phyloP scores from a whole-genome alignment of 1,284 basidiomycete species.

The Cerioporus squamosus region DNA sequence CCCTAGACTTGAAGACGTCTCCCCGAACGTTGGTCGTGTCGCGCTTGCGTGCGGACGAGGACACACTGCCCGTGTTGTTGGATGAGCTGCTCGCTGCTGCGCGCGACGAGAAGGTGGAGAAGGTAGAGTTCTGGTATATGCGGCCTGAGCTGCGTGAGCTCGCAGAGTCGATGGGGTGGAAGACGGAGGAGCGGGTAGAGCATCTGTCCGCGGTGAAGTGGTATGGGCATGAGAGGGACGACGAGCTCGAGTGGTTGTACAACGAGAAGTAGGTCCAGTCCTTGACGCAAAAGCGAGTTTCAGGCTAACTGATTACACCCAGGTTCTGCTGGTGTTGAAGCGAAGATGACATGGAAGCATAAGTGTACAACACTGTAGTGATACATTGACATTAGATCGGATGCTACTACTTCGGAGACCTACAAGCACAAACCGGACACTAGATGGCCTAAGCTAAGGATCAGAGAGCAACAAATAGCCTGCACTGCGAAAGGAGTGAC shows the following conservation, averaged over 20 bases:
- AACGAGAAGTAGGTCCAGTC: conserved; percentile 48
- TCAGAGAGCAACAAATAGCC: not conserved
- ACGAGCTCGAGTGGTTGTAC: conserved; percentile 51
- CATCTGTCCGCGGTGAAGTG: conserved; percentile 61
- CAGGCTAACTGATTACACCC: not conserved
- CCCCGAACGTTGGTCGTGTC: conserved; percentile 52
- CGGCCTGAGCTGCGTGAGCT: conserved; percentile 38
- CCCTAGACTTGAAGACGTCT: conserved; percentile 20
- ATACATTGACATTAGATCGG: not conserved
- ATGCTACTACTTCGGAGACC: not conserved
- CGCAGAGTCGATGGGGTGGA: conserved; percentile 43
- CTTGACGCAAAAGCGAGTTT: not conserved
- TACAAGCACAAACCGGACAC: not conserved
- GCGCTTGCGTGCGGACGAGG: conserved; percentile 44
- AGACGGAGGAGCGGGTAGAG: conserved; percentile 44
- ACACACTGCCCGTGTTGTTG: conserved; percentile 46
- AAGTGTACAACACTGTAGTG: not conserved
- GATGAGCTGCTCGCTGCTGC: conserved; percentile 10
- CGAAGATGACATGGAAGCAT: not conserved
- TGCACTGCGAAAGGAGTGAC: not conserved
- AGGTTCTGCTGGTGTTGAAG: not conserved
- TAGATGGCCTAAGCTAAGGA: not conserved
- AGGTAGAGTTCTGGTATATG: conserved; percentile 62
- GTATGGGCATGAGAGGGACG: conserved; percentile 49
- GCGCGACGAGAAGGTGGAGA: conserved; percentile 35